Conservation (phyloP, 1,284 basidiomycete genomes). For the Tetrapyrgos nigripes region DNA sequence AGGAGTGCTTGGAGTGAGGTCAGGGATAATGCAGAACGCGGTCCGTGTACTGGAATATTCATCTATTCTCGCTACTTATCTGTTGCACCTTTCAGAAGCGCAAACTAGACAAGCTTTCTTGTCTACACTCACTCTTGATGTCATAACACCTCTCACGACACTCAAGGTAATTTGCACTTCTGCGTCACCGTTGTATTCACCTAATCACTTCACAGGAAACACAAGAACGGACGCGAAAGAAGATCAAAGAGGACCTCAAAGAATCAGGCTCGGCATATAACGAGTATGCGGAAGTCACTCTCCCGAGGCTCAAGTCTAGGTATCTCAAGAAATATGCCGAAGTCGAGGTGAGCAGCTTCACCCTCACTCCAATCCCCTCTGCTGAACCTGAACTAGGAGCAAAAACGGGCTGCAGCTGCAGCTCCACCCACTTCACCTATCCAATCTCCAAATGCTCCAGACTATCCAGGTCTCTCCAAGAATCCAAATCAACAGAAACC, state of each 20-base stretch:
- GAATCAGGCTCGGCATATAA: constrained; percentile 73
- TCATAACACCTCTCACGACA: constrained; percentile 68
- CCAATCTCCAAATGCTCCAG: constrained; percentile 35
- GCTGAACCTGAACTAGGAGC: constrained; percentile 50
- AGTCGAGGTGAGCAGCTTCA: constrained; percentile 64
- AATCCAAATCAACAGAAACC: constrained; percentile 36
- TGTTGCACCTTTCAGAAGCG: constrained; percentile 61
- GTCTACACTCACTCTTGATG: constrained; percentile 70
- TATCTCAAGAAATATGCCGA: constrained; percentile 86
- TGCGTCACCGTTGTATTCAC: constrained; percentile 7
- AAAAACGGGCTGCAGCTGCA: constrained; percentile 56
- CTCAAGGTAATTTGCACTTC: constrained; percentile 59
- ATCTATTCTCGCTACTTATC: constrained; percentile 7
- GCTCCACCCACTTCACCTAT: constrained; percentile 39
- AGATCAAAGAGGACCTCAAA: constrained; percentile 90
- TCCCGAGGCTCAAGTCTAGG: constrained; percentile 79
- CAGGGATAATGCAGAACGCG: constrained; percentile 83
- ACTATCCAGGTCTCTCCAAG: constrained; percentile 40
- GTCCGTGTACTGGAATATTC: constrained; percentile 41
- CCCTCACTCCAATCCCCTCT: background rate
- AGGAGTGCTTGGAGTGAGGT: constrained; percentile 84
- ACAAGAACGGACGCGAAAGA: constrained; percentile 86
- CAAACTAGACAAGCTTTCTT: constrained; percentile 82
- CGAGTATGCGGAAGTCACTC: constrained; percentile 76
- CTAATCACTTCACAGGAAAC: constrained; percentile 61